Conservation (phyloP, 2,329 filamentous ascomycete genomes). For the Botrytis tulipae region DNA sequence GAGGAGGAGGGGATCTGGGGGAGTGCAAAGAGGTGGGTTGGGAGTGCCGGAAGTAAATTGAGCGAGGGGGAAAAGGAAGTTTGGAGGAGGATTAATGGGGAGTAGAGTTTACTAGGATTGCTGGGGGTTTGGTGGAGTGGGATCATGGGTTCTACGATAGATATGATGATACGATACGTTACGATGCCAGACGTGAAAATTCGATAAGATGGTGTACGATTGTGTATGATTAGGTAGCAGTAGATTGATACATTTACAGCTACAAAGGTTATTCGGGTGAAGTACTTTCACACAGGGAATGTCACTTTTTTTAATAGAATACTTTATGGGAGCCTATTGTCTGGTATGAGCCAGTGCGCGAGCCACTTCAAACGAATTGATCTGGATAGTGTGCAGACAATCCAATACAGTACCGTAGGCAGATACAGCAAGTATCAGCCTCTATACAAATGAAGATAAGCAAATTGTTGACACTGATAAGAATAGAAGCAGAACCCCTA, state of each 20-base stretch:
- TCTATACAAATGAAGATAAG: not conserved
- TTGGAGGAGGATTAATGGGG: constrained; percentile 61
- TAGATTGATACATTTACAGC: not conserved
- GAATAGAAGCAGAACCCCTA: not conserved
- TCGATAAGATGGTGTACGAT: not conserved
- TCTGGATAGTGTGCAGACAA: not conserved
- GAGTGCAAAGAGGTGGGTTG: constrained; percentile 56
- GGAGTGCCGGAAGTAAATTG: constrained; percentile 56
- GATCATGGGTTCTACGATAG: not conserved
- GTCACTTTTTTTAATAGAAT: not conserved
- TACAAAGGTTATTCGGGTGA: not conserved
- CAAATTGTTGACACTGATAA: not conserved
- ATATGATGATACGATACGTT: not conserved
- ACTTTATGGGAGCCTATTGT: not conserved
- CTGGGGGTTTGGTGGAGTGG: not conserved
- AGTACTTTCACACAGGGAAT: too few relatives aligned
- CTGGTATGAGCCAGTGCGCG: not conserved
- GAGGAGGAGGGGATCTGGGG: constrained; percentile 48
- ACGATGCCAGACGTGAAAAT: not conserved
- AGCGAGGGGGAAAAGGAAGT: constrained; percentile 59
- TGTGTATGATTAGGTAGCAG: not conserved
- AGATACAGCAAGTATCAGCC: not conserved
- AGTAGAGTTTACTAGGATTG: constrained; percentile 15
- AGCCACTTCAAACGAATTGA: not conserved
- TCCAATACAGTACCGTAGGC: not conserved